Base-by-base conservation (phyloP, 805 yeast genomes). In the Starmerella geochares region DNA sequence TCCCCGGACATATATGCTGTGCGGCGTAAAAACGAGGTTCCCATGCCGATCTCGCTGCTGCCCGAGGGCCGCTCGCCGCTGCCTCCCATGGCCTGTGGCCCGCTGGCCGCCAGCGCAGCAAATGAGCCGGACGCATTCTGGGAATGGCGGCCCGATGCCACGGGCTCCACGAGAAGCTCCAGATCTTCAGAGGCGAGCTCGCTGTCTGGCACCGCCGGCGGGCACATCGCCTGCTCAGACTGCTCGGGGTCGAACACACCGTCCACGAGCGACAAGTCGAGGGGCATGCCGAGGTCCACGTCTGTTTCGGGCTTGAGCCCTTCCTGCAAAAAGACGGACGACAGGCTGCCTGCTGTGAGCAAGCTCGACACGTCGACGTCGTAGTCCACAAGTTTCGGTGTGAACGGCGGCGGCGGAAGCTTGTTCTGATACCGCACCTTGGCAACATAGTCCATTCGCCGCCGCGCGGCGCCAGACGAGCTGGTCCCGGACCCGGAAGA, bases 331-430 rank as follows among this genome's bases (percentile, higher is more conserved):
- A 57, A 58, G 10, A 55, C 48, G 2, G 90, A 77, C 2, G 87
- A 73, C 56, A 90, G 68, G 48, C 86, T 71, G 48, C 72, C 68
- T 3, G 83, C 66, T 1, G 81, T 71, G 29, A 74, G 72, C 33
- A 73, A 69, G 16, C 68, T 62, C 46, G 75, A 75, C 60, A 72
- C 58, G 66, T 69, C 63, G 63, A 63, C 60, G 25, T 66, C 69
- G 56, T 80, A 76, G 45, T 79, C 76, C 47, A 92, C 66, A 50
- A 88, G 74, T 64, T 83, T 86, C 27, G 98, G 96, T 41, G 95
- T 86, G 54, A 92, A 74, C 21, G 90, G 83, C 9, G 97, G 97
- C 2, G 96, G 88, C 5, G 98, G 98, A 21, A 92, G 72, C 60
- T 79, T 83, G 64, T 92, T 92, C 52, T 78, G 78, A 65, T 87